Evolutionary conservation across 148 eudicot species (phyloP).

Genomic region (Amaranthus palmeri): DNA sequence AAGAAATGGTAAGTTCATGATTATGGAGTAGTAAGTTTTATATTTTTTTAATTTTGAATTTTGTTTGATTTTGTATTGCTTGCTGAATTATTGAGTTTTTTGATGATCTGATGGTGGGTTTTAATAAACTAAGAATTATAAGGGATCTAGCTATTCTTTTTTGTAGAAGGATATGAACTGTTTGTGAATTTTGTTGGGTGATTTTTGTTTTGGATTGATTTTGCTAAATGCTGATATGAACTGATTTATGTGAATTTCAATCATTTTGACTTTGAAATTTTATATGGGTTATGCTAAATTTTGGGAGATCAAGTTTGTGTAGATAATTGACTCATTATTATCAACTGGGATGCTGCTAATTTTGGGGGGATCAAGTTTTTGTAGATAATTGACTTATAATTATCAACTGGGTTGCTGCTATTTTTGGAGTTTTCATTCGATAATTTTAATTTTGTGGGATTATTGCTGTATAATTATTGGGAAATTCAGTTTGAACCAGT

Average conservation of each 20-base stretch:
- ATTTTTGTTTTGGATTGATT: background rate
- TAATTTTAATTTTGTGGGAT: background rate
- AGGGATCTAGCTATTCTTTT: background rate
- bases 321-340: background rate
- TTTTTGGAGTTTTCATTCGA: too few species aligned
- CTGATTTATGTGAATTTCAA: too few species aligned
- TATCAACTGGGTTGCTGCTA: too few species aligned
- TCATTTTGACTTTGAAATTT: constrained; percentile 15
- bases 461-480: background rate
- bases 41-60: background rate
- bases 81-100: constrained; percentile 10
- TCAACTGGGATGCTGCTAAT: background rate
- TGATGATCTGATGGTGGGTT: background rate
- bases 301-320: constrained; percentile 20
- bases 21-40: background rate
- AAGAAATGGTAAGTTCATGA: constrained; percentile 21
- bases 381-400: too few species aligned
- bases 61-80: background rate
- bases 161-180: background rate
- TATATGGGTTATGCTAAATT: constrained; percentile 10
- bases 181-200: background rate
- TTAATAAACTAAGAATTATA: background rate
- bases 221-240: background rate
- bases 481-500: constrained; percentile 3
- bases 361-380: background rate